phyloP scores from a whole-genome alignment of 140 eudicot species.

The Cichorium intybus region DNA sequence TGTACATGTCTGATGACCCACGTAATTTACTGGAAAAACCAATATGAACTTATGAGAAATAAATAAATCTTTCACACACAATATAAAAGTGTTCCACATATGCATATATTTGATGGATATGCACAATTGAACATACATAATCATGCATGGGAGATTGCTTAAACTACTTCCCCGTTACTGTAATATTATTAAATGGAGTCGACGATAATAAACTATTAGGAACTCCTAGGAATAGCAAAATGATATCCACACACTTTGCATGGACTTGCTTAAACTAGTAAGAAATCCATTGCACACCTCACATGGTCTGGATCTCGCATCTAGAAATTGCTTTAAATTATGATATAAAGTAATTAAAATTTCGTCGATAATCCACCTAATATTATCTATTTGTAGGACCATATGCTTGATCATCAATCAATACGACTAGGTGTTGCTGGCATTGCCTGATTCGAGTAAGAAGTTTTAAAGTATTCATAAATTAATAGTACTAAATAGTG shows the following conservation, averaged over 20 bases:
- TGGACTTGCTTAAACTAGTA: slow-evolving; percentile 39
- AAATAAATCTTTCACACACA: not conserved
- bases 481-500: slow-evolving; percentile 13
- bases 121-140: not conserved
- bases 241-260: slow-evolving; percentile 33
- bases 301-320: slow-evolving; percentile 24
- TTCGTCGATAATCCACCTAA: slow-evolving; percentile 23
- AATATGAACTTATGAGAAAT: not conserved
- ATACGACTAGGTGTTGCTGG: slow-evolving; percentile 16
- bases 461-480: slow-evolving; percentile 11
- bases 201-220: slow-evolving; percentile 13
- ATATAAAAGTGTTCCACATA: slow-evolving; percentile 2
- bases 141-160: slow-evolving; percentile 23
- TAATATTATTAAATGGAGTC: slow-evolving; percentile 14
- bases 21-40: not conserved
- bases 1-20: not conserved
- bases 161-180: slow-evolving; percentile 14
- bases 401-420: slow-evolving; percentile 9
- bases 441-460: slow-evolving; percentile 19
- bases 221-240: slow-evolving; percentile 15
- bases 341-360: slow-evolving; percentile 8
- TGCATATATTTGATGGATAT: not conserved
- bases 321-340: slow-evolving; percentile 22
- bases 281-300: slow-evolving; percentile 29
- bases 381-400: slow-evolving; percentile 28